Evolutionary conservation across 2,329 filamentous ascomycete species (phyloP).

Genomic region (Colletotrichum sp.): DNA sequence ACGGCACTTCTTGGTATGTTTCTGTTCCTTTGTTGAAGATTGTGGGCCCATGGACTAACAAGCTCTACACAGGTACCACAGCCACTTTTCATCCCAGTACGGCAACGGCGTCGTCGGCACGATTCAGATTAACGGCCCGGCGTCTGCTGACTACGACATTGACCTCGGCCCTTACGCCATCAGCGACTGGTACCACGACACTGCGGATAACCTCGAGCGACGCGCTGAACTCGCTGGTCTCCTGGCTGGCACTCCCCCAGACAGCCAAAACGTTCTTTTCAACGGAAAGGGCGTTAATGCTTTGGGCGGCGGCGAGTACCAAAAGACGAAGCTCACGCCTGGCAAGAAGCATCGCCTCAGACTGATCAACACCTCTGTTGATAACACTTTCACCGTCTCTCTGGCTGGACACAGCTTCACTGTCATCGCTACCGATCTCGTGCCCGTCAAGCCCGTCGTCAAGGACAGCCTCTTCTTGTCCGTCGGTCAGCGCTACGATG

Average conservation of each 20-base stretch:
- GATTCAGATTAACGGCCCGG: constrained; percentile 56
- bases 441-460: constrained; percentile 55
- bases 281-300: constrained; percentile 45
- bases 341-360: constrained; percentile 55
- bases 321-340: constrained; percentile 35
- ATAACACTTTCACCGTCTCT: constrained; percentile 54
- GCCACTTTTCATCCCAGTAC: constrained; percentile 55
- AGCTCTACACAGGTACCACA: constrained; percentile 47
- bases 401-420: constrained; percentile 56
- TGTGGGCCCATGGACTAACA: neutral
- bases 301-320: constrained; percentile 32
- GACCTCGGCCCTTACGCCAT: constrained; percentile 62
- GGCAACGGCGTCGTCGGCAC: constrained; percentile 56
- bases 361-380: constrained; percentile 55
- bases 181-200: constrained; percentile 56
- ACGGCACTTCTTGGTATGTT: constrained; percentile 37
- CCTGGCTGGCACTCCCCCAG: constrained; percentile 14
- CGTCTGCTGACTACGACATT: constrained; percentile 54
- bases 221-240: constrained; percentile 22
- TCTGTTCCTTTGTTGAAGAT: neutral
- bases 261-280: constrained; percentile 44
- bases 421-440: constrained; percentile 59
- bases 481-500: constrained; percentile 48
- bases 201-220: constrained; percentile 31
- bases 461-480: constrained; percentile 54